phyloP scores from a whole-genome alignment of 768 basidiomycete species.

The Psilocybe subaeruginosa region DNA sequence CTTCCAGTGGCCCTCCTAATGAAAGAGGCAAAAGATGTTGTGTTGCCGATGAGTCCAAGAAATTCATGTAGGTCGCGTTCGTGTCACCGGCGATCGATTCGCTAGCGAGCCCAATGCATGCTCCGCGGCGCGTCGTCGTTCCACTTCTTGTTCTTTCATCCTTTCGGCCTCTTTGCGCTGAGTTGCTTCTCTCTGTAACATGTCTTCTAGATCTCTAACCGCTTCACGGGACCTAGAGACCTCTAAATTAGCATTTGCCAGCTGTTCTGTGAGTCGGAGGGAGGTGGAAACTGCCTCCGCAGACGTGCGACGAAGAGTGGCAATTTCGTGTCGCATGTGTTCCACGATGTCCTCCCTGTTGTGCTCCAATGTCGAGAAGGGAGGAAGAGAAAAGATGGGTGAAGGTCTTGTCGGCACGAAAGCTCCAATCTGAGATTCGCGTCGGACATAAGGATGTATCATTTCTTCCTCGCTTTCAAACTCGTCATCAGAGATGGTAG shows the following conservation, averaged over 20 bases:
- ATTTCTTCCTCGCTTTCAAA: conserved; percentile 75
- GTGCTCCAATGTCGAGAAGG: conserved; percentile 42
- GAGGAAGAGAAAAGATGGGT: conserved; percentile 43
- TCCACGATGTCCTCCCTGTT: conserved; percentile 51
- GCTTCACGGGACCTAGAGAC: conserved; percentile 55
- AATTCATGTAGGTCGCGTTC: conserved; percentile 1
- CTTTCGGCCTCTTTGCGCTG: conserved; percentile 59
- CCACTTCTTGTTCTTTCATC: conserved; percentile 55
- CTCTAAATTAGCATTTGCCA: conserved; percentile 68
- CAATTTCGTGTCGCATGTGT: conserved; percentile 68
- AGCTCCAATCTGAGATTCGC: conserved; percentile 38
- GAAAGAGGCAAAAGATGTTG: not conserved
- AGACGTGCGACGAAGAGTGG: conserved; percentile 63
- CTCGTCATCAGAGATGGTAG: conserved; percentile 48
- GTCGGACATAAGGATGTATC: conserved; percentile 46
- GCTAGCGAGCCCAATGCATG: conserved; percentile 23
- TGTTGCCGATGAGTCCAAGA: not conserved
- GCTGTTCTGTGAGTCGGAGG: conserved; percentile 67
- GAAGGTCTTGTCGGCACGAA: conserved; percentile 31
- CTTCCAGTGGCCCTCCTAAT: not conserved
- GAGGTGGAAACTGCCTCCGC: conserved; percentile 70
- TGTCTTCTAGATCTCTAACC: conserved; percentile 55
- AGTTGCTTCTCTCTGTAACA: conserved; percentile 62
- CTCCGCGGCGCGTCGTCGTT: conserved; percentile 37
- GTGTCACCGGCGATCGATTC: conserved; percentile 20